Evolutionary conservation across 2,329 filamentous ascomycete genomes (phyloP), one percentile per base, ranked within the genome.

Genomic region (Teratosphaeria destructans): DNA sequence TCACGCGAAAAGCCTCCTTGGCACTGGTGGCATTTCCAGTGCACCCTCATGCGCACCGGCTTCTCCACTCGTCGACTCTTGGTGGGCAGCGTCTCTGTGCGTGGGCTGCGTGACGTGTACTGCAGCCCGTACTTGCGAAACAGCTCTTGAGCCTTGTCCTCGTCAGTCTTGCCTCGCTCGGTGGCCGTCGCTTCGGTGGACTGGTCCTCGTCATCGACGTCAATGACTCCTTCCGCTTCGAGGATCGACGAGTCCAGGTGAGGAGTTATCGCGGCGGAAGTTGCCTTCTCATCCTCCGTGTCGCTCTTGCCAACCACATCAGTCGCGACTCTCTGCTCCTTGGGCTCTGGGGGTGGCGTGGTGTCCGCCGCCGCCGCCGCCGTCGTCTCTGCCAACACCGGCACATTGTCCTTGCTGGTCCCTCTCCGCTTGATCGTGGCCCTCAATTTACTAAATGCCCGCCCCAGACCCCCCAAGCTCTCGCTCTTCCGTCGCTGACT

Each of bases 21-120:
- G 77, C 92, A 96, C 65, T 83, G 81, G 75, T 96, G 92, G 74
- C 92, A 96, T 63, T 82, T 86, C 65, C 86, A 84, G 72, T 89
- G 87, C 57, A 91, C 83, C 58, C 88, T 85, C 82, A 92, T 88
- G 60, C 87, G 85, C 65, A 90, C 88, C 12, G 87, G 82, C 77
- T 89, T 90, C 56, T 70, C 68, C 4, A 70, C 66, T 27, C 68
- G 67, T 60, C 66, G 59, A 26, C 66, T 62, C 59, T 69, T 70
- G n/a, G 57, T 60, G 1, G 67, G 64, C 37, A 64, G 64, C 26
- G 27, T 57, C 12, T 59, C 52, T 32, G 60, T 34, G 6, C 57
- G 59, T 56, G 60, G 61, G 29, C 57, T 56, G 26, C 61, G 61
- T 10, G 62, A 35, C n/a, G 62, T 57, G 58, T 68, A 73, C 1